Evolutionary conservation across 352 stramenopile genomes (phyloP).

Genomic region (Phytophthora citricola): DNA sequence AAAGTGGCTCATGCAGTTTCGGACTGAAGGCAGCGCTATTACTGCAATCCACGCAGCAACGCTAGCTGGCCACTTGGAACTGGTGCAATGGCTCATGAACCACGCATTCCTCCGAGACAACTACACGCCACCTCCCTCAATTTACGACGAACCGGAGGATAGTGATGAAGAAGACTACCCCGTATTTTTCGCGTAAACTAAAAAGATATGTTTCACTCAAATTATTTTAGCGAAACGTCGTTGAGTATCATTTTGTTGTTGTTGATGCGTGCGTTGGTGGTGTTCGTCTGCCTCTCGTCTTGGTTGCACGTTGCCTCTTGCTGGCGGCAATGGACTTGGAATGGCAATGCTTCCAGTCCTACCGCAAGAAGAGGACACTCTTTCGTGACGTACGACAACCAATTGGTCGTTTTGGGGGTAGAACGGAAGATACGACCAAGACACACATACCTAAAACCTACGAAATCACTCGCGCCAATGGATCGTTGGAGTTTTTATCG

Average conservation of each 20-base stretch:
- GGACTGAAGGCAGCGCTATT: constrained; percentile 34
- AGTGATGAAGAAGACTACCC: constrained; percentile 5
- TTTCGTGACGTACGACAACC: constrained; percentile 82
- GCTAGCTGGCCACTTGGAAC: constrained; percentile 16
- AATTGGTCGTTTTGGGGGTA: constrained; percentile 91
- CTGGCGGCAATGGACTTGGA: constrained; percentile 91
- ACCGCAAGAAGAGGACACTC: constrained; percentile 86
- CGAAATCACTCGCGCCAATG: constrained; percentile 82
- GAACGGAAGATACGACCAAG: constrained; percentile 89
- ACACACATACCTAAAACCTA: constrained; percentile 93
- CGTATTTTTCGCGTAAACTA: constrained; percentile 11
- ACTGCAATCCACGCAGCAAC: constrained; percentile 38
- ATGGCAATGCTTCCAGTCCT: constrained; percentile 56
- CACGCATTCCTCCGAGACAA: constrained; percentile 31
- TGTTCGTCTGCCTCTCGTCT: constrained; percentile 12
- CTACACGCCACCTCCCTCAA: background rate
- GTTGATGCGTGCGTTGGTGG: constrained; percentile 17
- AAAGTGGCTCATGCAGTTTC: constrained; percentile 55
- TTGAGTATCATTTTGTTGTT: constrained; percentile 10
- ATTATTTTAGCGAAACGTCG: constrained; percentile 32
- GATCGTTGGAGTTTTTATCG: constrained; percentile 84
- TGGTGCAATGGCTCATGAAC: constrained; percentile 31
- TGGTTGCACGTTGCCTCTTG: constrained; percentile 27
- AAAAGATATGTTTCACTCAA: background rate
- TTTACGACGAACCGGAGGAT: constrained; percentile 1